These are phyloP conservation scores for Thielaviopsis euricoi DNA, from an alignment of 2,329 filamentous ascomycete species.

Conservation along the genomic window DNA sequence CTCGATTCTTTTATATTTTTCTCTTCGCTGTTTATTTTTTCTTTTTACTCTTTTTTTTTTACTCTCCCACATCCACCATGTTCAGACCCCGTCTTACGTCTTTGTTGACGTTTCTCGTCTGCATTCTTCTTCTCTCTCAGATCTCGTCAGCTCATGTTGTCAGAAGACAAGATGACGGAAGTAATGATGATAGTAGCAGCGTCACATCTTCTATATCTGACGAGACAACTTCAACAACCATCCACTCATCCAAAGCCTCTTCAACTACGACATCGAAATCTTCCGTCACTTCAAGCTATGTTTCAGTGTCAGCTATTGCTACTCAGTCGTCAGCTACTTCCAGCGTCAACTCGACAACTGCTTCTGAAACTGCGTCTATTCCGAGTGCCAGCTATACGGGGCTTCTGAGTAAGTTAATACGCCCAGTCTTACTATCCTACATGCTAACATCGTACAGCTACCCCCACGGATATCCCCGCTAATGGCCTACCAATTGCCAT, in stretches of 20 bases:
- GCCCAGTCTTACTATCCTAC: neutral
- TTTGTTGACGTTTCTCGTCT: slow-evolving; percentile 18
- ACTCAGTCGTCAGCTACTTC: neutral
- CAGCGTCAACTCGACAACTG: neutral
- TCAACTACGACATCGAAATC: neutral
- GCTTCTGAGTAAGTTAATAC: neutral
- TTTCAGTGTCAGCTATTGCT: neutral
- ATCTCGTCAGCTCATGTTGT: slow-evolving; percentile 20
- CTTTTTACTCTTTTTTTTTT: too few species aligned
- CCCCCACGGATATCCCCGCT: neutral
- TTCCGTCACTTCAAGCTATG: neutral
- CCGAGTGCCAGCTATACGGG: slow-evolving; percentile 2
- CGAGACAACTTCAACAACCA: neutral
- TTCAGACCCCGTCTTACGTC: neutral
- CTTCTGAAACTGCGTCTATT: neutral
- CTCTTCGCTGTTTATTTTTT: neutral
- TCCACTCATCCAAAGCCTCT: neutral
- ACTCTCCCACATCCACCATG: slow-evolving; percentile 1
- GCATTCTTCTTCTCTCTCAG: slow-evolving; percentile 23
- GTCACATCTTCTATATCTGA: neutral
- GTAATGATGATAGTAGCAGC: neutral
- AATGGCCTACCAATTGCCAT: slow-evolving; percentile 44
- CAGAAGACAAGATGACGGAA: slow-evolving; percentile 20
- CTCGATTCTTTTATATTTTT: neutral
- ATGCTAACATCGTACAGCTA: neutral